These are phyloP conservation scores for Tetradesmus lagerheimii DNA, from an alignment of 139 green algal species.

Conservation along the genomic window DNA sequence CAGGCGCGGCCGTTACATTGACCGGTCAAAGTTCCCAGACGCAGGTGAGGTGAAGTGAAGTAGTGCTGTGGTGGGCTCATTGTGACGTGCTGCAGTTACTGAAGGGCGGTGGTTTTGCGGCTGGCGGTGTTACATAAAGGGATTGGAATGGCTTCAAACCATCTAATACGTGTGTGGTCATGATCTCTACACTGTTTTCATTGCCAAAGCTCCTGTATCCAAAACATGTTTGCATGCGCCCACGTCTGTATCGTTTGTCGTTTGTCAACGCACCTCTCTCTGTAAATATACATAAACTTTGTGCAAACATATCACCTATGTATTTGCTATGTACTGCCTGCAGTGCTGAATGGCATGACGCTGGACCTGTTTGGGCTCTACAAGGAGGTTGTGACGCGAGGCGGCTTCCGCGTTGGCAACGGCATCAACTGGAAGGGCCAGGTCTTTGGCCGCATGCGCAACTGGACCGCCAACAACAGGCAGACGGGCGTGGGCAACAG, in stretches of 20 bases:
- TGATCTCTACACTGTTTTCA: no score
- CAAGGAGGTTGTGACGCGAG: conserved; percentile 57
- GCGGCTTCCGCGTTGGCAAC: conserved; percentile 59
- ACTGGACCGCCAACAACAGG: conserved; percentile 77
- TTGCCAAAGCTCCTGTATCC: no score
- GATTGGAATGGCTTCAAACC: no score
- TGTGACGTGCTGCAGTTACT: not conserved
- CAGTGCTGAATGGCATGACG: conserved; percentile 73
- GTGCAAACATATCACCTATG: no score
- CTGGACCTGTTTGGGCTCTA: conserved; percentile 84
- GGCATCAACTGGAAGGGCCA: conserved; percentile 90
- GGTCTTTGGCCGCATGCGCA: conserved; percentile 83
- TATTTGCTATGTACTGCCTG: not conserved
- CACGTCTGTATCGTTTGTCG: no score
- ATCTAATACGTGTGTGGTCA: no score
- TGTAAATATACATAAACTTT: no score
- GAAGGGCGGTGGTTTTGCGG: no score
- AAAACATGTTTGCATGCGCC: no score
- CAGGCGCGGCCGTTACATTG: conserved; percentile 48
- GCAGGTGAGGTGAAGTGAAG: conserved; percentile 24
- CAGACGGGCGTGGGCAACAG: conserved; percentile 90
- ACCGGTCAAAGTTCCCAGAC: conserved; percentile 72
- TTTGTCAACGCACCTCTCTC: no score
- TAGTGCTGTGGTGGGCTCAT: not conserved
- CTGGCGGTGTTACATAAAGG: no score